These are phyloP conservation scores for Botrytis medusae DNA, from an alignment of 2,329 filamentous ascomycete species.

Conservation along the genomic window DNA sequence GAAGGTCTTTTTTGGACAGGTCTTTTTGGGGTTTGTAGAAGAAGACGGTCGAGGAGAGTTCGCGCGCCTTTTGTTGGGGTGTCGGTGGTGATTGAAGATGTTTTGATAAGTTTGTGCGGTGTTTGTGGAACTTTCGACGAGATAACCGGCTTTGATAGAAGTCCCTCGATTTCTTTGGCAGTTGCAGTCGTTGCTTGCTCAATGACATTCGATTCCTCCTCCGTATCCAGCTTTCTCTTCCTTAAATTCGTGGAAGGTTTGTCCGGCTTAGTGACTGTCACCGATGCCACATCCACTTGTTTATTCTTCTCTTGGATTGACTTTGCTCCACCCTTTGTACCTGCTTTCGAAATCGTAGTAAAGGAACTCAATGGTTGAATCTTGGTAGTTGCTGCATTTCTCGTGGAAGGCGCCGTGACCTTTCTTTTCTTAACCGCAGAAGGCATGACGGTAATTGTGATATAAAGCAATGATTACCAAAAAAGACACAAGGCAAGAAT, in stretches of 20 bases:
- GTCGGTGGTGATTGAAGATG: conserved; percentile 27
- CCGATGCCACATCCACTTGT: conserved; percentile 35
- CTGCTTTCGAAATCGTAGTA: conserved; percentile 46
- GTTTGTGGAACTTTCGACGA: conserved; percentile 31
- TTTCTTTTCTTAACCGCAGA: conserved; percentile 37
- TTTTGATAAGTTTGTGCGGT: conserved; percentile 31
- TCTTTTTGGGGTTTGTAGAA: conserved; percentile 27
- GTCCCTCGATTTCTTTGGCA: conserved; percentile 26
- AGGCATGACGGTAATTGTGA: conserved; percentile 36
- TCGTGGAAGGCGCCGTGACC: conserved; percentile 29
- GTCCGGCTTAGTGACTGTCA: conserved; percentile 42
- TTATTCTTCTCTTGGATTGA: conserved; percentile 40
- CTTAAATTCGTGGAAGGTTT: conserved; percentile 36
- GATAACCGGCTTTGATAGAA: conserved; percentile 20
- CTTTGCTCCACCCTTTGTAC: conserved; percentile 37
- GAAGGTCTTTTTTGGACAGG: conserved; percentile 31
- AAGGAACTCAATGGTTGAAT: conserved; percentile 44
- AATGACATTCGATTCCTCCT: conserved; percentile 28
- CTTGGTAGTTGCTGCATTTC: conserved; percentile 24
- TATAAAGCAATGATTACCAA: conserved; percentile 19
- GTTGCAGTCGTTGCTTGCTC: conserved; percentile 16
- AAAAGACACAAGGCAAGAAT: conserved; percentile 15
- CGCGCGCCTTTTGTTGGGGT: conserved; percentile 39
- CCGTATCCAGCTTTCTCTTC: conserved; percentile 37
- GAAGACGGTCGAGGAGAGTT: conserved; percentile 36